Percentiles rank a stretch among this genome's conserved stretches.
Conservation (phyloP, 75 land plant species). For the Cupressus sempervirens region DNA sequence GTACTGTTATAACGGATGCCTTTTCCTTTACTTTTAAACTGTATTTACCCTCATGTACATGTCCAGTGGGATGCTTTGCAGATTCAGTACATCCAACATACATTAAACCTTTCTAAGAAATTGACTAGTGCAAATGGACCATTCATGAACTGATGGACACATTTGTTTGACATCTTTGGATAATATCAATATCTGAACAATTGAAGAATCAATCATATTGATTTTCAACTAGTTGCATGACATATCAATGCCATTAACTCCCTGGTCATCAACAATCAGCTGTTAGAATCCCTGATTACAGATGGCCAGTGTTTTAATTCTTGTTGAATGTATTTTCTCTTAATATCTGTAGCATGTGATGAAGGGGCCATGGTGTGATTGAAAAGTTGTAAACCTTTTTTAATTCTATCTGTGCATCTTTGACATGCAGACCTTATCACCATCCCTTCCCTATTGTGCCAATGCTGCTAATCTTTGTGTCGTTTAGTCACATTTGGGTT, state of each 20-base stretch:
- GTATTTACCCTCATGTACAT: background rate
- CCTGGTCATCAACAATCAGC: background rate
- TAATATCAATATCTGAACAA: background rate
- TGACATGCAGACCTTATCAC: background rate
- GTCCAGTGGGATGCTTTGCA: background rate
- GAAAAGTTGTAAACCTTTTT: background rate
- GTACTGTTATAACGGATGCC: background rate
- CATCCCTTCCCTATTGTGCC: no score
- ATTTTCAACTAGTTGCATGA: background rate
- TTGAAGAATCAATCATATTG: background rate
- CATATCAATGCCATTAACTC: background rate
- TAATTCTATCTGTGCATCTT: background rate
- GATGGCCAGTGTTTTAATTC: background rate
- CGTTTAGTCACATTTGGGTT: no score
- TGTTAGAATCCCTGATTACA: background rate
- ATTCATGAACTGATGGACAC: background rate
- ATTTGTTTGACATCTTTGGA: background rate
- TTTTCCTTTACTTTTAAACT: background rate
- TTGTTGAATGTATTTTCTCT: background rate
- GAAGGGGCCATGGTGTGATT: background rate
- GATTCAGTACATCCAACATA: background rate
- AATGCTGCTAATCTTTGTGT: no score
- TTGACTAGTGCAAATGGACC: background rate
- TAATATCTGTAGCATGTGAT: background rate
- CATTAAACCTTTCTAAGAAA: background rate